Base-by-base conservation (phyloP, 2,329 filamentous ascomycete species). In the Pyrenophora graminea region DNA sequence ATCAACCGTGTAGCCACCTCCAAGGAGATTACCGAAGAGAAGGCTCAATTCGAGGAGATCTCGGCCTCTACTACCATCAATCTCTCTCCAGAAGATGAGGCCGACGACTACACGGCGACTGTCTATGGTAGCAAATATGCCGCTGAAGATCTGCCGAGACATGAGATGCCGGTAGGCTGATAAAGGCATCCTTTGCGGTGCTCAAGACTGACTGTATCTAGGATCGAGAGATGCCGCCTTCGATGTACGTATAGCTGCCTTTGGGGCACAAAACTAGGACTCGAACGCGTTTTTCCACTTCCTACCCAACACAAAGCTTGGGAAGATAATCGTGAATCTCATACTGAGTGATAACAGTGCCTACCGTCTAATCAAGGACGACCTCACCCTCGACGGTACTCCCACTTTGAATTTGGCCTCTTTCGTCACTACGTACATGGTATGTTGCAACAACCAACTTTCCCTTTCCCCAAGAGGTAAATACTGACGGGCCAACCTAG, bases 371-470 rank as follows among this genome's bases (percentile, higher is more conserved):
- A 97, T 97, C 80, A 77, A 77, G 63, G 93, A 97, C 72, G 90
- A 96, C 69, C 80, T 97, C 59, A 94, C 89, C 58, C 80, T 97
- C 45, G 93, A 97, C 71, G 91, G 91, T 88, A 72, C 69, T 3
- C 69, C 70, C 3, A 67, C 63, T 0, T 61, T 65, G 58, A 94
- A 90, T 74, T 76, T 97, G 65, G 92, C 93, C 25, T 92, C 88
- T 32, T 97, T 97, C 69, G 91, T 96, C 60, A 96, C 92, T 1
- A 97, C 93, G 1, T 97, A 95, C 79, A 97, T 96, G 91, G 88
- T 90, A 46, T 10, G 37, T 12, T 6, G 19, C 21, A 12, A 19
- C 8, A 25, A 6, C 9, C 6, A 10, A n/a, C 10, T 88, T 23
- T 32, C 34, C n/a, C 10, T 88, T 23, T 32, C 34, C 55, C 19